Conservation (phyloP, 768 basidiomycete genomes). For the Strobilomyces echinocephalus region DNA sequence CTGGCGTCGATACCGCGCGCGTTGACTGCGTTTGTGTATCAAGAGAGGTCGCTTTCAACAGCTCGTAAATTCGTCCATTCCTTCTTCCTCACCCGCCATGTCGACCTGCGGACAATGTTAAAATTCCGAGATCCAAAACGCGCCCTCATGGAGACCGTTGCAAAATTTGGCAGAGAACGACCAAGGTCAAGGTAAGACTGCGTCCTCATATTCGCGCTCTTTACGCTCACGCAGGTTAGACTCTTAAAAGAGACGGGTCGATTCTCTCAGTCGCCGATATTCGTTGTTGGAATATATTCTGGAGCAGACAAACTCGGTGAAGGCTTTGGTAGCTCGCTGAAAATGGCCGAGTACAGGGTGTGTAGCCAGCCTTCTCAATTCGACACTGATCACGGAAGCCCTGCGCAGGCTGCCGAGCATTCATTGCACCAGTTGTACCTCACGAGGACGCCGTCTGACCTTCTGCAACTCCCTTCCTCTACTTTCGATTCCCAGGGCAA, state of each 20-base stretch:
- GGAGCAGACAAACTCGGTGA: constrained; percentile 85
- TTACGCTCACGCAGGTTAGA: constrained; percentile 35
- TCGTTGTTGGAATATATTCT: constrained; percentile 92
- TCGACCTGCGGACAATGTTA: constrained; percentile 75
- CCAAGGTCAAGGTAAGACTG: constrained; percentile 59
- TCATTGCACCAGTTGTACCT: constrained; percentile 79
- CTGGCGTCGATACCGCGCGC: constrained; percentile 84
- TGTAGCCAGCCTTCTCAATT: constrained; percentile 15
- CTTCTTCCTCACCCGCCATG: constrained; percentile 80
- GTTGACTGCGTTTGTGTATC: constrained; percentile 83
- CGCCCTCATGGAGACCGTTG: constrained; percentile 67
- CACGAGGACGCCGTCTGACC: constrained; percentile 66
- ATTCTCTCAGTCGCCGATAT: constrained; percentile 84
- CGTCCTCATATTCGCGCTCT: not conserved
- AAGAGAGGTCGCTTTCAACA: constrained; percentile 75
- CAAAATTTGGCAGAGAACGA: constrained; percentile 60
- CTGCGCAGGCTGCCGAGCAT: constrained; percentile 74
- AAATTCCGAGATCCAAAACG: constrained; percentile 82
- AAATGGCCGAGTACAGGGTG: constrained; percentile 94
- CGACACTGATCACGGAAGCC: not conserved
- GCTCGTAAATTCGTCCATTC: constrained; percentile 88
- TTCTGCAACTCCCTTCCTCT: constrained; percentile 65
- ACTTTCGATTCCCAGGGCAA: constrained; percentile 63
- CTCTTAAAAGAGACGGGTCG: constrained; percentile 92
- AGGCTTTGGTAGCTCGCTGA: constrained; percentile 87